Conservation (phyloP, 2,329 filamentous ascomycete genomes). For the Pyrenophora teres region DNA sequence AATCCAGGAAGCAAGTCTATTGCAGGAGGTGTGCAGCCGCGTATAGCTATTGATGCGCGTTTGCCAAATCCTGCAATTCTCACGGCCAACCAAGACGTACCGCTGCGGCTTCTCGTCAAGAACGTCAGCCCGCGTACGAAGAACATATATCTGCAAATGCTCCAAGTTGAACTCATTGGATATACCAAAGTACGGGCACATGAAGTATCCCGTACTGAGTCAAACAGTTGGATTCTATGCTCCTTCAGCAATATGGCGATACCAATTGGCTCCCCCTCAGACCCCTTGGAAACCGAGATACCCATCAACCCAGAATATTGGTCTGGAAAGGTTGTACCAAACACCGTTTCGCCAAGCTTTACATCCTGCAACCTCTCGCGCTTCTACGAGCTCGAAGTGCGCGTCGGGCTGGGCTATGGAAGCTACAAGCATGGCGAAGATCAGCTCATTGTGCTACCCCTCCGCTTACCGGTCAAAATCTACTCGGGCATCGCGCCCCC, state of each 20-base stretch:
- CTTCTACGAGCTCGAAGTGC: conserved; percentile 81
- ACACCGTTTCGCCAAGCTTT: conserved; percentile 85
- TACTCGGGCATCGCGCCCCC: conserved; percentile 89
- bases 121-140: conserved; percentile 73
- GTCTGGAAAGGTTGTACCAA: conserved; percentile 74
- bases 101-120: conserved; percentile 77
- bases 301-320: conserved; percentile 74
- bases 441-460: conserved; percentile 78
- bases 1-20: conserved; percentile 21
- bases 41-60: conserved; percentile 79
- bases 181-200: conserved; percentile 80
- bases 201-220: conserved; percentile 71
- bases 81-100: conserved; percentile 85
- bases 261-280: conserved; percentile 64
- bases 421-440: conserved; percentile 60
- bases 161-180: conserved; percentile 82
- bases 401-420: conserved; percentile 77
- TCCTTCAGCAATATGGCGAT: conserved; percentile 73
- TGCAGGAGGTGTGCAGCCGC: conserved; percentile 43
- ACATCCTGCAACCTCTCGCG: conserved; percentile 84
- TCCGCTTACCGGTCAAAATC: conserved; percentile 78
- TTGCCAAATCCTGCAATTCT: conserved; percentile 86
- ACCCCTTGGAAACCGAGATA: conserved; percentile 67
- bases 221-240: conserved; percentile 74
- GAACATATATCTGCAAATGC: conserved; percentile 72